Evolutionary conservation across 176 grass and related monocot genomes (phyloP).

Genomic region (Lolium rigidum): DNA sequence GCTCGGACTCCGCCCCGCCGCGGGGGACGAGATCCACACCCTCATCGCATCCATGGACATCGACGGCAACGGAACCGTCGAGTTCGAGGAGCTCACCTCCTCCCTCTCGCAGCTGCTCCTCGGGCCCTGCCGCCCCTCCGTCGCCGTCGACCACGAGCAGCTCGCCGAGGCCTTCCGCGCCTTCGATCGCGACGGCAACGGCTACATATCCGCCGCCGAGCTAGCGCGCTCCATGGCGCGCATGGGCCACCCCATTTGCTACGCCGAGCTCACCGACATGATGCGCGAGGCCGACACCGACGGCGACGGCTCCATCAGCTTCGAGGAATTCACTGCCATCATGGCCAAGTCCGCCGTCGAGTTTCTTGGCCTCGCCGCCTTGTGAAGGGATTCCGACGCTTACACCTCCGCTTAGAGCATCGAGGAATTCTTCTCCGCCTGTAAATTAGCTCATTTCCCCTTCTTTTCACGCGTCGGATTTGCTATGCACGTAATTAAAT

Average conservation of each 20-base stretch:
- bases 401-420: slow-evolving; percentile 1
- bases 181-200: slow-evolving; percentile 71
- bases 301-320: slow-evolving; percentile 67
- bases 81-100: slow-evolving; percentile 63
- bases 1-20: slow-evolving; percentile 49
- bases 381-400: slow-evolving; percentile 39
- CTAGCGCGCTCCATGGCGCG: slow-evolving; percentile 65
- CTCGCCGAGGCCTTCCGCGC: slow-evolving; percentile 65
- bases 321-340: slow-evolving; percentile 65
- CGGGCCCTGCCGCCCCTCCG: slow-evolving; percentile 47
- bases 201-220: slow-evolving; percentile 72
- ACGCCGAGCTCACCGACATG: slow-evolving; percentile 64
- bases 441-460: neutral
- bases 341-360: slow-evolving; percentile 69
- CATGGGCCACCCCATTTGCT: slow-evolving; percentile 71
- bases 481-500: neutral
- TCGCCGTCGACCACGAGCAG: slow-evolving; percentile 63
- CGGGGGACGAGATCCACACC: slow-evolving; percentile 60
- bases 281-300: slow-evolving; percentile 70
- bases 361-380: slow-evolving; percentile 65
- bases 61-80: slow-evolving; percentile 64
- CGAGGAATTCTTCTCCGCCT: neutral
- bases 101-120: slow-evolving; percentile 61
- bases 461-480: neutral
- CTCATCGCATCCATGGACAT: slow-evolving; percentile 60